Conservation (phyloP, 352 stramenopile species). For the Globisporangium nagaii region DNA sequence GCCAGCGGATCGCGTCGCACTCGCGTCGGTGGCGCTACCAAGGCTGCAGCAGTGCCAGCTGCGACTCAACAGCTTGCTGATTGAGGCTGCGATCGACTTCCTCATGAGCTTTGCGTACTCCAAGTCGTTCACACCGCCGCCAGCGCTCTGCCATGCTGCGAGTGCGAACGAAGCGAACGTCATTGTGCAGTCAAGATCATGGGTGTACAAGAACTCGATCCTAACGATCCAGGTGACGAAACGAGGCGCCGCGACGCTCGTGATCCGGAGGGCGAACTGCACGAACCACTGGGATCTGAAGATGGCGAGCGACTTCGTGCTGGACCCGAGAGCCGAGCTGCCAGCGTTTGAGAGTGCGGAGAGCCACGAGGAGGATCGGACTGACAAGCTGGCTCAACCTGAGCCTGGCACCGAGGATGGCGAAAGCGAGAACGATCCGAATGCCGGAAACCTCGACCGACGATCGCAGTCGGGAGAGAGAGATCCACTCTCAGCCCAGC, state of each 20-base stretch:
- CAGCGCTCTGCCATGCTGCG: slow-evolving; percentile 22
- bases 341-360: neutral
- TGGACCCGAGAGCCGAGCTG: slow-evolving; percentile 7
- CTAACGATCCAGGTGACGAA: slow-evolving; percentile 40
- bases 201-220: slow-evolving; percentile 48
- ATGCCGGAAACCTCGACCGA: neutral
- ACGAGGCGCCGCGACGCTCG: slow-evolving; percentile 23
- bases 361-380: neutral
- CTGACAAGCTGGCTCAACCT: no score
- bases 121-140: slow-evolving; percentile 31
- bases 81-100: slow-evolving; percentile 72
- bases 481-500: neutral
- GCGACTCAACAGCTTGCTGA: slow-evolving; percentile 36
- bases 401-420: neutral
- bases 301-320: slow-evolving; percentile 12
- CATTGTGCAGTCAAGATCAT: slow-evolving; percentile 23
- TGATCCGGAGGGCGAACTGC: slow-evolving; percentile 47
- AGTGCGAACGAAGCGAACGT: neutral
- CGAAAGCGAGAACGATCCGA: neutral
- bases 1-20: slow-evolving; percentile 26
- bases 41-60: slow-evolving; percentile 35
- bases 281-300: slow-evolving; percentile 44
- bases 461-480: slow-evolving; percentile 1
- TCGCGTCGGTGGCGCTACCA: slow-evolving; percentile 49
- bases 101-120: slow-evolving; percentile 72